Evolutionary conservation across 2,329 filamentous ascomycete genomes (phyloP), one percentile per base, ranked within the genome.

Genomic region (Lomentospora prolificans): DNA sequence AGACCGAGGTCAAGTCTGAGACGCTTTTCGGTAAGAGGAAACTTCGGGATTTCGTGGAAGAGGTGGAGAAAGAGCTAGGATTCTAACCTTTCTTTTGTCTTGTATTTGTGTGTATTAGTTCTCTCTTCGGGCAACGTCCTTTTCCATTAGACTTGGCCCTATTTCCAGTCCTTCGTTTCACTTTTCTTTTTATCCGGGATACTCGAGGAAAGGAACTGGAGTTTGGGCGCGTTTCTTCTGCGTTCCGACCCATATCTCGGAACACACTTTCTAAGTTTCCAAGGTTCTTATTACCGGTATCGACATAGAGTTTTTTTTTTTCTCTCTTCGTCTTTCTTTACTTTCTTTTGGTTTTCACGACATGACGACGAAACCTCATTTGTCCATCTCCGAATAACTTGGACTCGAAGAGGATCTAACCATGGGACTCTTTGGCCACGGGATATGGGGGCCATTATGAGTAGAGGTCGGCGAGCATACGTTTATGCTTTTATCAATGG

Each of bases 51-150:
- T 46, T 54, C 10, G 33, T 44, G 22, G 22, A 36, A 3, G 52
- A 17, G 52, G 44, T 41, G 25, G 24, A 17, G 36, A 25, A 33
- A 19, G 51, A 39, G n/a, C 19, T 48, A 10, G 31, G 30, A n/a
- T 44, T 54, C 52, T 54, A 44, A 54, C 36, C 36, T 27, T 17
- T 28, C 24, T 25, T 17, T 39, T 46, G 30, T 24, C 5, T 25
- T 51, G 74, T 70, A 69, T 59, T 64, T 17, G 25, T 55, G 36
- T 59, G 46, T 25, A 36, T 53, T 39, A 48, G 44, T 48, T 48
- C 12, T 48, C 22, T 48, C 44, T 22, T 48, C 12, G 12, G 44
- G 44, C 17, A 22, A 22, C 24, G 17, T 10, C 12, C 24, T 7
- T 10, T 19, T 48, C 17, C 17, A 22, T 19, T 17, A 22, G 17